Percentiles rank a stretch among this genome's conserved stretches.
These are phyloP conservation scores for Phlebopus sp. DNA, from an alignment of 1,284 basidiomycete species.

Conservation along the genomic window DNA sequence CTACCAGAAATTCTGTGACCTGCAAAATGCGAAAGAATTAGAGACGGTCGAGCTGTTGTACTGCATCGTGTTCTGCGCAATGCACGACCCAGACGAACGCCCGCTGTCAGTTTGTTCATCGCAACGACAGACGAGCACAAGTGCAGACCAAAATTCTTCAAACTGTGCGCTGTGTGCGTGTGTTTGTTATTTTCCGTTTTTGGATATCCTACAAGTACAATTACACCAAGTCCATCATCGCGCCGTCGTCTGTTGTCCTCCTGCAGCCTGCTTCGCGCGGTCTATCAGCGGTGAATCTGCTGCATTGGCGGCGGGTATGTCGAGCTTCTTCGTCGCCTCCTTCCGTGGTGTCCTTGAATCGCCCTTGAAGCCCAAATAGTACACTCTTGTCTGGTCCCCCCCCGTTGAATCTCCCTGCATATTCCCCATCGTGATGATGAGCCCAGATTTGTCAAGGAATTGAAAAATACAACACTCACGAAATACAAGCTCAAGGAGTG, in stretches of 20 bases:
- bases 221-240: not conserved
- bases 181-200: conserved; percentile 12
- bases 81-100: conserved; percentile 7
- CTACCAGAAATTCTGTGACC: conserved; percentile 1
- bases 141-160: conserved; percentile 9
- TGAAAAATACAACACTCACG: conserved; percentile 42
- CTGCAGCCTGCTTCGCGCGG: conserved; percentile 54
- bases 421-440: conserved; percentile 14
- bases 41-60: conserved; percentile 4
- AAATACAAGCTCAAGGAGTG: conserved; percentile 75
- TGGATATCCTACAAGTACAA: conserved; percentile 1
- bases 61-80: conserved; percentile 15
- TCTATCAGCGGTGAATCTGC: conserved; percentile 66
- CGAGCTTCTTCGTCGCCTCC: conserved; percentile 59
- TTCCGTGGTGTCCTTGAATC: conserved; percentile 57
- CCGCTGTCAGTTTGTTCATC: conserved; percentile 21
- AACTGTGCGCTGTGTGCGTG: conserved; percentile 7
- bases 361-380: conserved; percentile 80
- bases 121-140: not conserved
- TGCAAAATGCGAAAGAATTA: not conserved
- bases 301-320: conserved; percentile 68
- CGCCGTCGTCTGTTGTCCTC: conserved; percentile 27
- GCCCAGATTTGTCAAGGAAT: conserved; percentile 6
- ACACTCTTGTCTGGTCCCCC: conserved; percentile 61
- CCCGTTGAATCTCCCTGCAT: conserved; percentile 63